Base-by-base conservation (phyloP, 352 stramenopile species). In the Pythium phragmiticola region DNA sequence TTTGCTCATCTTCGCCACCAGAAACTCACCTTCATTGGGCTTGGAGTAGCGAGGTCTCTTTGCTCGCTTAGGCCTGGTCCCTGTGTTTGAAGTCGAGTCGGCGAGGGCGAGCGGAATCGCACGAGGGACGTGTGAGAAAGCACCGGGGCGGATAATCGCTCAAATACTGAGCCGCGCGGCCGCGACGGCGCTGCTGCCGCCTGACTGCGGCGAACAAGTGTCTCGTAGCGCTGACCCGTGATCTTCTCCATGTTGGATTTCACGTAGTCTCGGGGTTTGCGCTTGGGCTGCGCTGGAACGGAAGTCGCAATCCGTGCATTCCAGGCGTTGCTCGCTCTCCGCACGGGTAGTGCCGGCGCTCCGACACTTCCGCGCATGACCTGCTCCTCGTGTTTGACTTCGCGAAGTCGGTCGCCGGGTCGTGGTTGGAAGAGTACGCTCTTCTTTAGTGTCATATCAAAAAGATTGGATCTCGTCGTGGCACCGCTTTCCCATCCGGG, bases 401-500 rank as follows among this genome's bases (percentile, higher is more conserved):
- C 70, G 21, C 66, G 69, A 37, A 37, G 71, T 9, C 74, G 77
- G n/a, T 85, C 75, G 0, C 76, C 71, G 0, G 75, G 58, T n/a
- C 64, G 60, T 6, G 80, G 59, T 49, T 81, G 73, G 46, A 89
- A 91, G 12, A 91, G 58, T 12, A 68, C 45, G 36, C 73, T 68
- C 53, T 82, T 88, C 51, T 79, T 85, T 14, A 91, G 68, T 1
- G 75, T 75, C 30, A 51, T 37, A 34, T 90, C 82, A 16, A 90
- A 90, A 19, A 88, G 28, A 21, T 37, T 43, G 2, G 56, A 47
- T 39, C 33, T 70, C 62, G 51, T 41, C 55, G 16, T 19, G 11
- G 82, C 74, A 21, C 87, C 63, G 6, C 54, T 57, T 28, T 90
- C 72, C 82, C 82, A 90, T 5, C 47, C 76, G 13, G 77, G 82